Percentiles rank a stretch among this genome's conserved stretches.
Evolutionary conservation across 371 early-diverging fungal species (phyloP).

Genomic region (Actinomortierella ambigua): DNA sequence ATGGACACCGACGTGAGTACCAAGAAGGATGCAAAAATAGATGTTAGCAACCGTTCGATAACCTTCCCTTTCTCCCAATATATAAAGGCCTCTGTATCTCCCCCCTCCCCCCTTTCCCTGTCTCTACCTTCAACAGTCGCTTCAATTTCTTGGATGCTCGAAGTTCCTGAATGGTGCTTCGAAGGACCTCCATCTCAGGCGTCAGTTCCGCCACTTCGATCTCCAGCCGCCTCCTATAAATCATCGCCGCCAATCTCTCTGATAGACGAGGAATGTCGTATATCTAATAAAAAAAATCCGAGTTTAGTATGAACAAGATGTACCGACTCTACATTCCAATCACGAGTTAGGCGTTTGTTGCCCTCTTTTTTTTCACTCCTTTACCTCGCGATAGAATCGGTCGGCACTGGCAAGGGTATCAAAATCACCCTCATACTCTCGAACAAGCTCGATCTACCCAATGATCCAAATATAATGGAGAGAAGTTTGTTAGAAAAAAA

Average conservation of each 20-base stretch:
- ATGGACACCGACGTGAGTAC: background rate
- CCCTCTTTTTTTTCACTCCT: background rate
- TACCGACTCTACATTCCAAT: too few relatives aligned
- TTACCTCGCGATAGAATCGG: constrained; percentile 62
- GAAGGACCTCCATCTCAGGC: constrained; percentile 56
- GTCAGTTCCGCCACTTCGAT: constrained; percentile 72
- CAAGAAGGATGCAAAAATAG: constrained; percentile 1
- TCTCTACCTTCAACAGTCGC: constrained; percentile 66
- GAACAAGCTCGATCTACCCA: constrained; percentile 59
- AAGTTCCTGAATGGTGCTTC: constrained; percentile 52
- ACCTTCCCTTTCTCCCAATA: too few relatives aligned
- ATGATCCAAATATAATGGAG: background rate
- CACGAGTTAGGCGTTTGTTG: background rate
- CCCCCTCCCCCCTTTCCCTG: background rate
- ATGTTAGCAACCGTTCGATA: too few relatives aligned
- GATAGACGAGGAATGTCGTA: constrained; percentile 73
- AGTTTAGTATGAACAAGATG: background rate
- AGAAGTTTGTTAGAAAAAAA: background rate
- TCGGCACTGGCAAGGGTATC: constrained; percentile 71
- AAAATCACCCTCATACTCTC: constrained; percentile 68
- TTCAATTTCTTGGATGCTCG: constrained; percentile 53
- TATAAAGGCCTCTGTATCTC: background rate
- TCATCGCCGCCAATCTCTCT: constrained; percentile 74
- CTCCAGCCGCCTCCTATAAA: constrained; percentile 72
- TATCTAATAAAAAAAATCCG: constrained; percentile 43